Base-by-base conservation (phyloP, 1,284 basidiomycete genomes). In the Termitomyces sp. region DNA sequence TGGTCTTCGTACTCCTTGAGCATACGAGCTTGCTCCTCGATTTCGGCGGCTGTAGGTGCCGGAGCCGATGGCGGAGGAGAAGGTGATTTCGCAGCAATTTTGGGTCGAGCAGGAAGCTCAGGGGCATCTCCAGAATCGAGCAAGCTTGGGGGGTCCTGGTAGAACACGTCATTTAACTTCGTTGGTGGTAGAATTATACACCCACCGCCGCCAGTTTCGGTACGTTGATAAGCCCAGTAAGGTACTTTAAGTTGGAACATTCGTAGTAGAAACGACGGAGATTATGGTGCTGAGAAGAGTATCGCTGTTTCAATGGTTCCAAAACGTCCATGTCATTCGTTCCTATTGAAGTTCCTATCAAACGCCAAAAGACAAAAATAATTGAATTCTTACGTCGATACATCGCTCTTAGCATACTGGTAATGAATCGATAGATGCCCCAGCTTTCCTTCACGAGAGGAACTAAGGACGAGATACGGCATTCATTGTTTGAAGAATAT, bases 1-100 rank as follows among this genome's bases (percentile, higher is more conserved):
- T 98, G 94, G 46, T 94, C 90, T 70, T 99, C 97, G 67, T 98
- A 99, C 69, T 98, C 86, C 67, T 96, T 95, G 56, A 99, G 82
- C 82, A 99, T 86, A 19, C 92, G 88, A 7, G 91, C 91, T 73
- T 99, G 97, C 69, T 98, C 94, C 55, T 86, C 87, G 56, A 98
- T 86, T 65, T 92, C 90, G 3, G 83, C 83, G 41, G 81, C 80
- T 62, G 85, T 88, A 3, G 91, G 86, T 9, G 81, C 76, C 13
- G 92, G 89, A 3, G 84, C 78, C 17, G 81, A 71, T 1, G 86
- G 83, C 13, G 86, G 82, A 12, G 85, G 82, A 30, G 83, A 75
- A 0, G 84, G 78, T 0, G 84, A 79, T 59, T 78, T 80, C 10
- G 55, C 70, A 57, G 77, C 73, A 12, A 86, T 86, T 55, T 82